Evolutionary conservation across 768 basidiomycete species (phyloP), one percentile per base, ranked within the genome.

Genomic region (Exidia glandulosa): DNA sequence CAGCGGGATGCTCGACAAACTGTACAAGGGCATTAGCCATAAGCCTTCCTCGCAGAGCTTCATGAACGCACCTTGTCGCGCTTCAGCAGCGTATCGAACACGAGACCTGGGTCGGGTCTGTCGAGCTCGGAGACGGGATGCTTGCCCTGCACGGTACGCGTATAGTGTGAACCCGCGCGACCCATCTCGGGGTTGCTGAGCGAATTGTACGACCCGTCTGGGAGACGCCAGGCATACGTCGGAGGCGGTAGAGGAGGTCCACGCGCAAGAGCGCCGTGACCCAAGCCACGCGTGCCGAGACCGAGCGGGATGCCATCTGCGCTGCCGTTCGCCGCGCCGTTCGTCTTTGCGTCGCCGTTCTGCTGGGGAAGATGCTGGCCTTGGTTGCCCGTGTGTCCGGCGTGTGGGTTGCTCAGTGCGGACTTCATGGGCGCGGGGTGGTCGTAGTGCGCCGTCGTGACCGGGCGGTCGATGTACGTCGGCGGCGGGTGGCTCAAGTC

Each of bases 401-500:
- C 25, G 12, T 9, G 50, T 29, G 13, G 50, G n/a, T n/a, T n/a
- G n/a, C n/a, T 60, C 4, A 30, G 4, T 9, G 50, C 50, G 12
- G 50, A 31, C 25, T 14, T 23, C 50, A 54, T 54, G 1, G 25
- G 16, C 27, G 19, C 12, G 25, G 50, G 50, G 9, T 12, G 25
- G 14, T 9, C 10, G 50, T 29, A 54, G 27, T 27, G 30, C 10
- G 23, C 6, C 25, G 25, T 23, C 50, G 30, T 6, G 50, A 54
- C 50, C 16, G 50, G 50, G 16, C 50, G 50, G 30, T 54, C 83
- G 36, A 90, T 70, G 63, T 76, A 83, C 1, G 90, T 88, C 6
- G 83, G 74, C 6, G 90, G 79, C 2, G 91, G 91, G 69, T 93
- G 91, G 0, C 82, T 71, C 16, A 95, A 79, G 69, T 94, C 92